Evolutionary conservation across 805 yeast genomes (phyloP).

Genomic region (Barnettozyma salicaria): DNA sequence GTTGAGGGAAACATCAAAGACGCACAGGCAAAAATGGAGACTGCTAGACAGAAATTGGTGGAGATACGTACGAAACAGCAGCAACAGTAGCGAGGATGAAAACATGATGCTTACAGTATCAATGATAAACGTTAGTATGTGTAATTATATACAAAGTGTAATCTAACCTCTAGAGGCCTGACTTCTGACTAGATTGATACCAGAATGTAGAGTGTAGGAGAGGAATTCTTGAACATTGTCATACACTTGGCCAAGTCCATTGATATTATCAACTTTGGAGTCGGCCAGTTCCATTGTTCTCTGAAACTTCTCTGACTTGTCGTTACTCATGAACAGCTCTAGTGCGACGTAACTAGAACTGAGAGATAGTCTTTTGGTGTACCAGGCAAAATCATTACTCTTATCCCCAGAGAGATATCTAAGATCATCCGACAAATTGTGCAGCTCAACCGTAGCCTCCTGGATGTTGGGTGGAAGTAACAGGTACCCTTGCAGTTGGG

Average conservation of each 20-base stretch:
- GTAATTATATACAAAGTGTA: not conserved
- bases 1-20: conserved; percentile 66
- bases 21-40: conserved; percentile 51
- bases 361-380: conserved; percentile 72
- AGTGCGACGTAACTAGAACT: conserved; percentile 65
- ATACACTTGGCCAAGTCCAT: conserved; percentile 53
- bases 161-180: conserved; percentile 53
- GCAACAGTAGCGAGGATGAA: conserved; percentile 5
- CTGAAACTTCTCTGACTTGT: conserved; percentile 46
- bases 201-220: conserved; percentile 53
- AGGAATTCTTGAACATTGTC: conserved; percentile 71
- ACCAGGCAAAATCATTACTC: conserved; percentile 86
- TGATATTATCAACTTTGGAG: conserved; percentile 48
- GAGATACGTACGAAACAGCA: conserved; percentile 34
- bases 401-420: conserved; percentile 73
- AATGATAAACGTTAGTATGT: not conserved
- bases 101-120: not conserved
- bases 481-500: conserved; percentile 47
- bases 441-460: conserved; percentile 60
- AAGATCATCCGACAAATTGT: conserved; percentile 75
- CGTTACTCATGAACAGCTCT: conserved; percentile 78
- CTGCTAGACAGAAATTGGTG: conserved; percentile 49
- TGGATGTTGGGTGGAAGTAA: conserved; percentile 57
- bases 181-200: conserved; percentile 60
- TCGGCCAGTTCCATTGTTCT: conserved; percentile 63